Evolutionary conservation across 768 basidiomycete species (phyloP).

Genomic region (Hebeloma cylindrosporum): DNA sequence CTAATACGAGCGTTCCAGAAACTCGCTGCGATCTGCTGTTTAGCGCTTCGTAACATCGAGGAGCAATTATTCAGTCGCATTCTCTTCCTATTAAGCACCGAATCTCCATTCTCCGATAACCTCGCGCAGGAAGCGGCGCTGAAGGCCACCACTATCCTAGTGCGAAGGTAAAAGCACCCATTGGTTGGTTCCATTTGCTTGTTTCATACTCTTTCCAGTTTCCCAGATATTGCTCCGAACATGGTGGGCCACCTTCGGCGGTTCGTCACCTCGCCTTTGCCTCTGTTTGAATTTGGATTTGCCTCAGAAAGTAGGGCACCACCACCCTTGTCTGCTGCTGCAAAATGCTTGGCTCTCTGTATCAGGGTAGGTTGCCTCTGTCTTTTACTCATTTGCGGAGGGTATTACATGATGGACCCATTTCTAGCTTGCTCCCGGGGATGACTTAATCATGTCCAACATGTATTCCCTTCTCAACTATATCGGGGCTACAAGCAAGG

Average conservation of each 20-base stretch:
- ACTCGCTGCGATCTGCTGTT: constrained; percentile 79
- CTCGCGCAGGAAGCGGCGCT: constrained; percentile 88
- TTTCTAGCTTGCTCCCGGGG: constrained; percentile 73
- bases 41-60: constrained; percentile 69
- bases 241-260: constrained; percentile 81
- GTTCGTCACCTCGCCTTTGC: constrained; percentile 85
- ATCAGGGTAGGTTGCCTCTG: constrained; percentile 58
- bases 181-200: too few relatives aligned
- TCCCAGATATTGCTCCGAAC: constrained; percentile 72
- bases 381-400: not conserved
- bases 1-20: constrained; percentile 49
- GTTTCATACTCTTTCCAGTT: too few relatives aligned
- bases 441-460: constrained; percentile 89
- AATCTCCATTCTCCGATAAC: constrained; percentile 78
- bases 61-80: constrained; percentile 67
- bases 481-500: constrained; percentile 82
- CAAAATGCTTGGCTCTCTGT: constrained; percentile 87
- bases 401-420: constrained; percentile 6
- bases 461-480: constrained; percentile 96
- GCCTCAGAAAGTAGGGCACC: constrained; percentile 70
- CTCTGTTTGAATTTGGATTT: constrained; percentile 87
- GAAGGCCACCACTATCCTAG: constrained; percentile 80
- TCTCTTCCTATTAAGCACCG: constrained; percentile 73
- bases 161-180: constrained; percentile 58
- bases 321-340: constrained; percentile 79